phyloP scores from a whole-genome alignment of 345 rosid species.

The Turnera subulata region DNA sequence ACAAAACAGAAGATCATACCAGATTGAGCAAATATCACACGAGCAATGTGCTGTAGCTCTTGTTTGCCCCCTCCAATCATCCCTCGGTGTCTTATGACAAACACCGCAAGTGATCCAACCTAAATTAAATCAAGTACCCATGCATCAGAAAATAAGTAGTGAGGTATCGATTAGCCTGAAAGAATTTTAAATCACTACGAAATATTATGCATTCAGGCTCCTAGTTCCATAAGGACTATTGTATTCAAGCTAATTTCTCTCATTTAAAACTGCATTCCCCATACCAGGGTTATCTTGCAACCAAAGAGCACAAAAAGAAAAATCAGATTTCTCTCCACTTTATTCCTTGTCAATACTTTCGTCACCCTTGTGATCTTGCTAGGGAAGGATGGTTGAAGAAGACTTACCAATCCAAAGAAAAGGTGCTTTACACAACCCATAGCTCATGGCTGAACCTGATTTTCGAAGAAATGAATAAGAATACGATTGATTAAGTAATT shows the following conservation, averaged over 20 bases:
- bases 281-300: neutral
- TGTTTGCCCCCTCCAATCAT: conserved; percentile 58
- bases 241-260: neutral
- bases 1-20: conserved; percentile 29
- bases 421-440: conserved; percentile 59
- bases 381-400: conserved; percentile 1
- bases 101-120: conserved; percentile 88
- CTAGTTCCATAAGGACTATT: neutral
- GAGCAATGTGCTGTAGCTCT: conserved; percentile 63
- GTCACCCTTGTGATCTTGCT: neutral
- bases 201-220: neutral
- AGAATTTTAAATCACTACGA: neutral
- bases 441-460: conserved; percentile 80
- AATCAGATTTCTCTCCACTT: neutral
- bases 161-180: neutral
- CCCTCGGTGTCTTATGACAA: conserved; percentile 55
- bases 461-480: conserved; percentile 36
- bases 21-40: conserved; percentile 59
- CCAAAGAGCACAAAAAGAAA: no score
- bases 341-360: neutral
- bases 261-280: neutral
- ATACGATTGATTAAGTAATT: conserved; percentile 16
- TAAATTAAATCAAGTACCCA: conserved; percentile 15
- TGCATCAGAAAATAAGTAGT: neutral
- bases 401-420: conserved; percentile 83